These are phyloP conservation scores for Trapa incisa DNA, from an alignment of 345 rosid species.

Conservation along the genomic window DNA sequence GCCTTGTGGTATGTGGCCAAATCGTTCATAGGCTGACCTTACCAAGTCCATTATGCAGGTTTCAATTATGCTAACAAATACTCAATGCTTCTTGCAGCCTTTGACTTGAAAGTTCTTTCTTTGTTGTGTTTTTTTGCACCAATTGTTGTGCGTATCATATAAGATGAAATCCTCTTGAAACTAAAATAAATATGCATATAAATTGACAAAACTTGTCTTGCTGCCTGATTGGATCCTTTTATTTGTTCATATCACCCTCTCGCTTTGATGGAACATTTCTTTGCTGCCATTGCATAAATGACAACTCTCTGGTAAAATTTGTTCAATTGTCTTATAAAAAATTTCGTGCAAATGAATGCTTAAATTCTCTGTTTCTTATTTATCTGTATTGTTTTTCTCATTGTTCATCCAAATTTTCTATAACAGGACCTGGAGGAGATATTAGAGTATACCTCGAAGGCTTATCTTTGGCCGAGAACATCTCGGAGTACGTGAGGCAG, in stretches of 20 bases:
- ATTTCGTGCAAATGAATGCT: too few relatives aligned
- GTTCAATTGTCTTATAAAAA: too few relatives aligned
- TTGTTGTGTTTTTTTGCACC: too few relatives aligned
- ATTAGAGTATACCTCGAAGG: conserved; percentile 55
- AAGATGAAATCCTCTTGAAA: too few relatives aligned
- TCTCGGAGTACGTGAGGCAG: conserved; percentile 44
- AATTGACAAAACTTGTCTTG: neutral
- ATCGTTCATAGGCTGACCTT: neutral
- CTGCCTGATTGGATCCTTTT: neutral
- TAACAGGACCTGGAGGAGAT: conserved; percentile 68
- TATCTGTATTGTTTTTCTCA: neutral
- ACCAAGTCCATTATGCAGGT: neutral
- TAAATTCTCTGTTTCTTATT: neutral
- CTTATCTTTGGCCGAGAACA: conserved; percentile 41
- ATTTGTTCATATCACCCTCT: neutral
- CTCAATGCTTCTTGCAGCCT: too few relatives aligned
- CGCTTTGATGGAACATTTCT: neutral
- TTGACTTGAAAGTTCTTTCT: too few relatives aligned
- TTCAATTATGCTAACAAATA: too few relatives aligned
- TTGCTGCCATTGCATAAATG: neutral
- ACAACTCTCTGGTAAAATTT: neutral
- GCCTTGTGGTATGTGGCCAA: neutral
- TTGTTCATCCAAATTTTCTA: neutral
- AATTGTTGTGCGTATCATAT: too few relatives aligned
- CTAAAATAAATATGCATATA: neutral